These are phyloP conservation scores for Tylopilus vinaceipallidus DNA, from an alignment of 768 basidiomycete genomes.

Conservation along the genomic window DNA sequence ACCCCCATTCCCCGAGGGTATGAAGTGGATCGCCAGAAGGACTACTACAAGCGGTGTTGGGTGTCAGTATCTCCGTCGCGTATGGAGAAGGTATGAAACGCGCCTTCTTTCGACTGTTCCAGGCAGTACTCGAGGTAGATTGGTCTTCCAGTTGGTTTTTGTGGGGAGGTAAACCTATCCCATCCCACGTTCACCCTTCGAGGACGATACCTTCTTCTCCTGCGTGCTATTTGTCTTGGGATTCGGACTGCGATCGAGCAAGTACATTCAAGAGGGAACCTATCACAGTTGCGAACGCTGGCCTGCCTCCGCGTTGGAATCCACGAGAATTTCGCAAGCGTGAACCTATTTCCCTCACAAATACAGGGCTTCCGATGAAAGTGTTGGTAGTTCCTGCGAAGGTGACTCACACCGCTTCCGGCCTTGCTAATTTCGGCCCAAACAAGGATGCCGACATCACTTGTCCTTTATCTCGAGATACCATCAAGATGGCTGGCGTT, in stretches of 20 bases:
- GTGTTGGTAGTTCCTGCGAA: neutral
- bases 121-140: slow-evolving; percentile 1
- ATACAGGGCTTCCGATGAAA: neutral
- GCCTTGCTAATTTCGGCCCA: no score
- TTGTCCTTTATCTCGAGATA: neutral
- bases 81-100: slow-evolving; percentile 19
- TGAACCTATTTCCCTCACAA: neutral
- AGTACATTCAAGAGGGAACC: neutral
- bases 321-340: no score
- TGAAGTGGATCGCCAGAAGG: neutral
- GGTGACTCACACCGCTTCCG: neutral
- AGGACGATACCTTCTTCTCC: slow-evolving; percentile 8
- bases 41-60: neutral
- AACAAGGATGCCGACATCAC: neutral
- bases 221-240: slow-evolving; percentile 1
- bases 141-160: neutral
- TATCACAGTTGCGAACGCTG: neutral
- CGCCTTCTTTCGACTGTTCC: slow-evolving; percentile 10
- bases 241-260: neutral
- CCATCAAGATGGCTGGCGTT: neutral
- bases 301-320: no score
- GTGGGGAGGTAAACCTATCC: neutral
- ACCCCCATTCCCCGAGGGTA: neutral
- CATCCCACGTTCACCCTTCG: slow-evolving; percentile 1
- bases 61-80: slow-evolving; percentile 10